A percentile compares a stretch with the other conserved stretches of the same genome.
phyloP scores from a whole-genome alignment of 306 rosid genomes.

The Rubus parviflorus region DNA sequence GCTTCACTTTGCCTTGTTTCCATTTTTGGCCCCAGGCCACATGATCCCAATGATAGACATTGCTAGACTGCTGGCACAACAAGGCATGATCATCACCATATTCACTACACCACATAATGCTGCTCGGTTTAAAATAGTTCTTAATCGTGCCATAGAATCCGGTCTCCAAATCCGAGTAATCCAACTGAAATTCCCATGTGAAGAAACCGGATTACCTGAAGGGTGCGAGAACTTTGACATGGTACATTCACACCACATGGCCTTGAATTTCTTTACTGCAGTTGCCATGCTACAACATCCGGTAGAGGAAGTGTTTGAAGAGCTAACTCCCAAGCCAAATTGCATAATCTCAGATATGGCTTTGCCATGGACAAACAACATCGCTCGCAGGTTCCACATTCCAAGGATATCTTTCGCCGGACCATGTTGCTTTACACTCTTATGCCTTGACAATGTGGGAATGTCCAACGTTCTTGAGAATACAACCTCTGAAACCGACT shows the following conservation, averaged over 20 bases:
- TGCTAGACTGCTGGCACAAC: constrained; percentile 32
- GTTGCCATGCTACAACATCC: constrained; percentile 29
- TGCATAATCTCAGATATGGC: constrained; percentile 60
- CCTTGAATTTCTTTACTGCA: constrained; percentile 25
- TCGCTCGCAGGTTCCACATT: constrained; percentile 15
- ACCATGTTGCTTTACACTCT: background rate
- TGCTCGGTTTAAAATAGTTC: constrained; percentile 15
- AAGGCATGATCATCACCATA: constrained; percentile 27
- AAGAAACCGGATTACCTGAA: constrained; percentile 46
- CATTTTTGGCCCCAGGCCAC: constrained; percentile 48
- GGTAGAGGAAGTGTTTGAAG: constrained; percentile 33
- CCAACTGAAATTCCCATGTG: constrained; percentile 27
- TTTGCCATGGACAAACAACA: constrained; percentile 34
- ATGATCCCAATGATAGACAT: constrained; percentile 45
- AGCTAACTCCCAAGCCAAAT: constrained; percentile 45
- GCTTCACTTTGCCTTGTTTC: constrained; percentile 29
- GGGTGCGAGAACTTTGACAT: constrained; percentile 65
- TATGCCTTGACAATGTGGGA: background rate
- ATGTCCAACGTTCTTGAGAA: background rate
- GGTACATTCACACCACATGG: constrained; percentile 46
- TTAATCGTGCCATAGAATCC: constrained; percentile 17
- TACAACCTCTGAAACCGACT: constrained; percentile 3
- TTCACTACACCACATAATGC: constrained; percentile 40
- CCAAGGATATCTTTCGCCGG: constrained; percentile 19
- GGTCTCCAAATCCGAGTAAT: constrained; percentile 23